Evolutionary conservation across 495 filamentous ascomycete genomes (phyloP).

Genomic region (Penicilliopsis zonata): DNA sequence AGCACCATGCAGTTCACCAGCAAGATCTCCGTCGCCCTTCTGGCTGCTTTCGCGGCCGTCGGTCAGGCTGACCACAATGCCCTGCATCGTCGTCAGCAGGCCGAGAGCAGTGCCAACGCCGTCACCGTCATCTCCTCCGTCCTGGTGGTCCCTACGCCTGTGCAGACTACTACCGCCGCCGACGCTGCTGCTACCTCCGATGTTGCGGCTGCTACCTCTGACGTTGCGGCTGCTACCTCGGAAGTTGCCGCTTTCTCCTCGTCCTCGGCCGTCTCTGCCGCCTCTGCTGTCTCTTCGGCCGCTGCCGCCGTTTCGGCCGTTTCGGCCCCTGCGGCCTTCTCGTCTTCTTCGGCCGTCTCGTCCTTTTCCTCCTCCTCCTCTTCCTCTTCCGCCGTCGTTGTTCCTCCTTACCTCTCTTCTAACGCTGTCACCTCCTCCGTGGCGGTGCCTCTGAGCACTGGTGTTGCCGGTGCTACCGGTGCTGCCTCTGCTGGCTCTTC

Average conservation of each 20-base stretch:
- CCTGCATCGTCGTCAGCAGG: constrained; percentile 18
- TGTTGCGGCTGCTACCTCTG: constrained; percentile 5
- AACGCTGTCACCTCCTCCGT: constrained; percentile 4
- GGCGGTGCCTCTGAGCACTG: constrained; percentile 12
- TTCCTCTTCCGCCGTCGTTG: background rate
- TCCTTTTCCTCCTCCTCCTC: constrained; percentile 1
- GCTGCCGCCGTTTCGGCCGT: constrained; percentile 5
- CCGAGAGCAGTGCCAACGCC: constrained; percentile 8
- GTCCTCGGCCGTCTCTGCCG: constrained; percentile 1
- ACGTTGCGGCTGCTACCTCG: constrained; percentile 3
- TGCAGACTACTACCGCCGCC: constrained; percentile 3
- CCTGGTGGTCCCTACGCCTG: constrained; percentile 9
- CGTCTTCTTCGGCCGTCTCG: background rate
- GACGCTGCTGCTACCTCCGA: constrained; percentile 3
- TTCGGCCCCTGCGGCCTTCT: background rate
- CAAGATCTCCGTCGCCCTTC: constrained; percentile 35
- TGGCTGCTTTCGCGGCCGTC: constrained; percentile 35
- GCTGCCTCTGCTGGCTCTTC: constrained; percentile 3
- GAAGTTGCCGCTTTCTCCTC: background rate
- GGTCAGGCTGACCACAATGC: constrained; percentile 27
- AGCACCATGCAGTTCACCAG: constrained; percentile 29
- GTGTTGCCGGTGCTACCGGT: constrained; percentile 3
- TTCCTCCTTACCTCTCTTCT: background rate
- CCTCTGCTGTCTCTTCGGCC: constrained; percentile 3
- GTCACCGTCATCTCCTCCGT: constrained; percentile 7